Evolutionary conservation across 768 basidiomycete genomes (phyloP), one percentile per base, ranked within the genome.

Genomic region (Russula sp.): DNA sequence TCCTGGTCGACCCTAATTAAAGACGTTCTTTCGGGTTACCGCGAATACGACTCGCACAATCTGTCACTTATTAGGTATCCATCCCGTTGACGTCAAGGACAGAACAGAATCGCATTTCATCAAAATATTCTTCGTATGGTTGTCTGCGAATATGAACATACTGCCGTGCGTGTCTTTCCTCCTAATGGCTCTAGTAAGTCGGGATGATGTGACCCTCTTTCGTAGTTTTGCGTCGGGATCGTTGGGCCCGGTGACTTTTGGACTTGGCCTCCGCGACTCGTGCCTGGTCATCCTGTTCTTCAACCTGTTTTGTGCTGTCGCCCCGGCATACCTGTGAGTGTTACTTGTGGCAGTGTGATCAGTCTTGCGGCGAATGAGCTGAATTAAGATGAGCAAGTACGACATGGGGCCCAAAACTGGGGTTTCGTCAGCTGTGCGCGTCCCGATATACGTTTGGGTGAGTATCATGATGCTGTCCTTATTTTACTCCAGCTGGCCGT

Each of bases 381-480:
- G 6, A 59, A 20, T 13, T 40, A 3, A 48, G 6, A n/a, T 16
- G 42, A 18, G 50, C 61, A 22, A 83, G 82, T 64, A 75, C 83
- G 18, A 84, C 86, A 3, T 90, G 89, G 75, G 90, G 92, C 11
- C 89, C 92, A 0, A 86, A 85, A 72, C 76, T 89, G 0, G 94
- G 94, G 10, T 81, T 88, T 71, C 81, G 91, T 22, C 88, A 93
- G 69, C 92, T 95, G 88, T 84, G 90, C 26, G 82, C 84, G 52
- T 85, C 91, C 3, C 76, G 84, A 28, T 86, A 84, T 71, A 81
- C 75, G 59, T 83, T 84, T 68, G 84, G 84, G 80, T 81, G 22
- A 5, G 75, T 71, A 71, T 26, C 32, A 30, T 1, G 73, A 76
- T 16, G 22, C 26, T 74, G 63, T 1, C 48, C 61, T 40, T 57